Evolutionary conservation across 495 filamentous ascomycete species (phyloP), one percentile per base, ranked within the genome.

Genomic region (Cercophora newfieldiana): DNA sequence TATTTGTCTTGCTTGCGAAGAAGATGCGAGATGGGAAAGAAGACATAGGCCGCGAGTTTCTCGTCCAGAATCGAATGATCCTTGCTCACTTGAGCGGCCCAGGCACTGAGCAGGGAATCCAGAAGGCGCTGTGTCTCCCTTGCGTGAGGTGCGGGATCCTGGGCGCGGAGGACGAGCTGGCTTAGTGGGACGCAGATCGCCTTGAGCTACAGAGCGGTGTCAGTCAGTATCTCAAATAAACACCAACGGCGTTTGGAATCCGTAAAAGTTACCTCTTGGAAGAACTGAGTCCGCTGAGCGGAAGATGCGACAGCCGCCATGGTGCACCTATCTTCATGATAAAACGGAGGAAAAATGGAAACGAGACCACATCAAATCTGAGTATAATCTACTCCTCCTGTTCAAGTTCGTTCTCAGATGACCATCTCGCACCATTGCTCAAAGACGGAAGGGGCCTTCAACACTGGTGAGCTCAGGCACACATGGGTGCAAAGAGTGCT

Each of bases 1-100:
- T 93, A 82, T 29, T 82, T 81, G 66, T 93, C 86, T 58, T 88
- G 89, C 58, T 87, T 83, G 62, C 91, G 88, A 68, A 99, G 89
- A 56, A 98, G 87, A 66, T 96, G 90, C 1, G 91, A 92, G 0
- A 99, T 79, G 0, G 95, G 95, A 69, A 97, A 95, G 82, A 98
- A 98, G 68, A 90, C 86, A 80, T 97, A 99, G 75, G 97, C 92
- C 7, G 93, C 95, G 26, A 97, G 79, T 75, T 92, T 93, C 59
- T 87, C 82, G 72, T 97, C 92, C 12, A 97, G 79, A 0, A 82
- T 78, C 19, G 79, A 76, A 33, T 84, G 79, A 68, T 82, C 77
- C 55, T 80, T 78, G 53, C 66, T 72, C 44, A 81, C 79, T 69
- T 90, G 80, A 33, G 79, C 73, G 5, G 82, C 75, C 25, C 96